phyloP scores from a whole-genome alignment of 441 rosid species.

The Cnidoscolus chayamansa region DNA sequence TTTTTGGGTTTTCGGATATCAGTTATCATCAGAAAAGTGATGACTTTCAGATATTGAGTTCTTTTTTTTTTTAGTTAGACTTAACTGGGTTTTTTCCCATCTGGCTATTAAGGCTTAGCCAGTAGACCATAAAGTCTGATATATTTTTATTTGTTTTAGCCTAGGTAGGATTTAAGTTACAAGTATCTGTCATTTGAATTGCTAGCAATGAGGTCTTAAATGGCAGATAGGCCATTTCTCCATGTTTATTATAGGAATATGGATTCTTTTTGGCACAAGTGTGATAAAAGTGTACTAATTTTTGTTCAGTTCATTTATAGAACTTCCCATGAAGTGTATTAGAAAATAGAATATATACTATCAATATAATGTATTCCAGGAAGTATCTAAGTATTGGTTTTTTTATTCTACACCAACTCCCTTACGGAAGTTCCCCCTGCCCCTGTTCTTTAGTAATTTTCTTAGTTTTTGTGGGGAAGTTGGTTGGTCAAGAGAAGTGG shows the following conservation, averaged over 20 bases:
- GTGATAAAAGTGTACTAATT: no score
- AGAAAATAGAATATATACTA: no score
- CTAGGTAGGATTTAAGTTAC: background rate
- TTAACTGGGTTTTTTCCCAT: background rate
- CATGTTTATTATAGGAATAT: background rate
- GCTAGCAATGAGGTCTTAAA: background rate
- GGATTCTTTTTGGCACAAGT: background rate
- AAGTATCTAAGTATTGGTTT: no score
- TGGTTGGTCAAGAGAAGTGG: no score
- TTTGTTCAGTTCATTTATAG: no score
- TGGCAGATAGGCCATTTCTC: background rate
- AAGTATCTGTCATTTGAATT: no score
- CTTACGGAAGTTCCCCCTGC: no score
- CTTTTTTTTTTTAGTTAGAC: background rate
- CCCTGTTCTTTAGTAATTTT: no score
- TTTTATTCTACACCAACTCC: no score
- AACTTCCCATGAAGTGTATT: no score
- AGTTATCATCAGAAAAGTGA: background rate
- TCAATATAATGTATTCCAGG: no score
- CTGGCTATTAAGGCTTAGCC: background rate
- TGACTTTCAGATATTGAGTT: background rate
- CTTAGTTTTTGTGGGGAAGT: no score
- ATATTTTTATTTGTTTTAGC: background rate
- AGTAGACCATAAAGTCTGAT: slow-evolving; percentile 2
- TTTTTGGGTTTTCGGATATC: slow-evolving; percentile 6